These are phyloP conservation scores for Nigrograna mackinnonii DNA, from an alignment of 2,329 filamentous ascomycete species.

Conservation along the genomic window DNA sequence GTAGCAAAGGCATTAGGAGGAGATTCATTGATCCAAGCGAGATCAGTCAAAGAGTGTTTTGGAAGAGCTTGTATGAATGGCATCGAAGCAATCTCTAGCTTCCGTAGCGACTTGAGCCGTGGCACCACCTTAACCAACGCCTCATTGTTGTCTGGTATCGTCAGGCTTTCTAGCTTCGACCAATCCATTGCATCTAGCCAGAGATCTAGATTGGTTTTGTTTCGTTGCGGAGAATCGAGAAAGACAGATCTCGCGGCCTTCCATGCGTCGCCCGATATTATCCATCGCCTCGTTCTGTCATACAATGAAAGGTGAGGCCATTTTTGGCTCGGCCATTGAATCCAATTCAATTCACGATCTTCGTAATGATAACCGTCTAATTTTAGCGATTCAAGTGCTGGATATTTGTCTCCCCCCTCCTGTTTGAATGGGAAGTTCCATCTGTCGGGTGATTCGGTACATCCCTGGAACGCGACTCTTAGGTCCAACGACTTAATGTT, in stretches of 20 bases:
- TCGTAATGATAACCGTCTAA: slow-evolving; percentile 13
- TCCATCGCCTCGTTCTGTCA: not conserved
- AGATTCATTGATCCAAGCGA: slow-evolving; percentile 4
- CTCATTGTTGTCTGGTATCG: slow-evolving; percentile 1
- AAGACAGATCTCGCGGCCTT: not conserved
- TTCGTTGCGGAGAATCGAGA: not conserved
- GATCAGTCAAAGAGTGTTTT: slow-evolving; percentile 10
- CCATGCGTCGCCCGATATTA: not conserved
- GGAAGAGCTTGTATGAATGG: slow-evolving; percentile 7
- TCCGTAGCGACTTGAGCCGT: slow-evolving; percentile 2
- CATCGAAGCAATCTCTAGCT: slow-evolving; percentile 7
- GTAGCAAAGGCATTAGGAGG: not conserved
- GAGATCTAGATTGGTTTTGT: slow-evolving; percentile 11
- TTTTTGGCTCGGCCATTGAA: not conserved
- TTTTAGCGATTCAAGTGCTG: slow-evolving; percentile 8
- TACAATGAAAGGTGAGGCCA: not conserved
- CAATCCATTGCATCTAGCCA: slow-evolving; percentile 20
- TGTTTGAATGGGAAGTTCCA: slow-evolving; percentile 14
- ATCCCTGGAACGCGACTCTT: slow-evolving; percentile 4
- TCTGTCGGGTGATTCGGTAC: slow-evolving; percentile 5
- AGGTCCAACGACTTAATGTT: slow-evolving; percentile 17
- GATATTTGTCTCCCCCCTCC: slow-evolving; percentile 11
- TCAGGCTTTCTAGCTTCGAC: slow-evolving; percentile 9
- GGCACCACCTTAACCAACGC: not conserved
- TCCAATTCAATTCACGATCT: not conserved